Percentiles rank a stretch among this genome's conserved stretches.
These are phyloP conservation scores for Musa itinerans DNA, from an alignment of 176 grass and related monocot species.

Conservation along the genomic window DNA sequence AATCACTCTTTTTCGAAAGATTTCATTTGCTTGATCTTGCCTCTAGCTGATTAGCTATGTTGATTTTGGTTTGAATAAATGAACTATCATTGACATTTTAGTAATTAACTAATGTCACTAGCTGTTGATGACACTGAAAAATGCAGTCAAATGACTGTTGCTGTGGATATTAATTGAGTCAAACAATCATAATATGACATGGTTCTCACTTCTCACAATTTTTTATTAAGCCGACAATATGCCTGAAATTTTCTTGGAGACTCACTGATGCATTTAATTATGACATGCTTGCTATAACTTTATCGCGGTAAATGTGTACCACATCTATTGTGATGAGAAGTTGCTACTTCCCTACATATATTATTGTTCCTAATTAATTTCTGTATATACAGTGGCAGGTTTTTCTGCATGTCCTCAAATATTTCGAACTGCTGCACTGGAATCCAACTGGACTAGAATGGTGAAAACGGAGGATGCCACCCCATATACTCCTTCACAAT, in stretches of 20 bases:
- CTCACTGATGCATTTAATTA: too few relatives aligned
- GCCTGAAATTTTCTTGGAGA: too few relatives aligned
- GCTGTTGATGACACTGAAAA: too few relatives aligned
- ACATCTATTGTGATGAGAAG: too few relatives aligned
- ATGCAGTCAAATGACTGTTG: background rate
- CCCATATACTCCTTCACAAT: constrained; percentile 28
- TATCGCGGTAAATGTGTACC: too few relatives aligned
- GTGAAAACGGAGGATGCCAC: constrained; percentile 41
- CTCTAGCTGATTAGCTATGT: background rate
- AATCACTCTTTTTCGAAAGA: too few relatives aligned
- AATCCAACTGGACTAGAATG: constrained; percentile 33
- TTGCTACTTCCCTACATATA: background rate
- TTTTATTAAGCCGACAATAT: background rate
- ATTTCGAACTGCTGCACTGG: constrained; percentile 38
- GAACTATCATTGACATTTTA: background rate
- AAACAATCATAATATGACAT: background rate
- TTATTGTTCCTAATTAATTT: background rate
- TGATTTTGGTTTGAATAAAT: too few relatives aligned
- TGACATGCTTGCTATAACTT: too few relatives aligned
- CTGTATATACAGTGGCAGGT: constrained; percentile 28
- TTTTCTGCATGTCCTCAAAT: constrained; percentile 41
- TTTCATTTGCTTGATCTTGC: background rate
- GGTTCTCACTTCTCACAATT: background rate
- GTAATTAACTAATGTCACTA: background rate
- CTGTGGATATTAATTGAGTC: background rate